A percentile compares a stretch with the other conserved stretches of the same genome.
phyloP scores from a whole-genome alignment of 2,329 filamentous ascomycete genomes.

The Monosporascus sp. region DNA sequence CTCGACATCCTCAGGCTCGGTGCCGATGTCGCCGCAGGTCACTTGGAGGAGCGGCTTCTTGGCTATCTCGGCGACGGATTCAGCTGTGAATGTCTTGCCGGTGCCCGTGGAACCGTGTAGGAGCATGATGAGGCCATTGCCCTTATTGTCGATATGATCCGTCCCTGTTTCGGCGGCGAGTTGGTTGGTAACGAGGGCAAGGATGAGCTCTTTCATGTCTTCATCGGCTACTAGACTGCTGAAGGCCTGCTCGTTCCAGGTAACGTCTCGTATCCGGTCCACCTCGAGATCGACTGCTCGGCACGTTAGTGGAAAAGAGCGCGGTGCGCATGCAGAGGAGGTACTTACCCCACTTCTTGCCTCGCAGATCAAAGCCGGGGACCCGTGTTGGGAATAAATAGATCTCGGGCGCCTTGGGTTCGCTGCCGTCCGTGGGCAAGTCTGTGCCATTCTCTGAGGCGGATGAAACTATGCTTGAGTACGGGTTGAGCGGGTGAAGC shows the following conservation, averaged over 20 bases:
- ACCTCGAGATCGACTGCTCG: constrained; percentile 8
- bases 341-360: constrained; percentile 12
- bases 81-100: constrained; percentile 17
- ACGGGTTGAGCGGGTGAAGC: constrained; percentile 1
- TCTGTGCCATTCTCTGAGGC: background rate
- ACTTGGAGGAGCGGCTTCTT: constrained; percentile 16
- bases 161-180: constrained; percentile 5
- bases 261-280: constrained; percentile 8
- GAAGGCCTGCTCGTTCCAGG: constrained; percentile 18
- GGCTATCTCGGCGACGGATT: constrained; percentile 15
- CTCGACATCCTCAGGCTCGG: constrained; percentile 12
- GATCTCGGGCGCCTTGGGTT: constrained; percentile 3
- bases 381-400: constrained; percentile 8
- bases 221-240: constrained; percentile 12
- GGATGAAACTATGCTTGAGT: background rate
- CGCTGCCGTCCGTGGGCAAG: background rate
- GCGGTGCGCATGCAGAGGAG: background rate
- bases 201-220: constrained; percentile 14
- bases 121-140: constrained; percentile 12
- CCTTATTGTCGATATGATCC: constrained; percentile 9
- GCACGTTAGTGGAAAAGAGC: background rate
- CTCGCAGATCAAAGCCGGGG: constrained; percentile 5
- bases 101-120: constrained; percentile 16
- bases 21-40: constrained; percentile 20
- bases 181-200: constrained; percentile 14